phyloP scores from a whole-genome alignment of 2,329 filamentous ascomycete species.

The Alternaria gaisen region DNA sequence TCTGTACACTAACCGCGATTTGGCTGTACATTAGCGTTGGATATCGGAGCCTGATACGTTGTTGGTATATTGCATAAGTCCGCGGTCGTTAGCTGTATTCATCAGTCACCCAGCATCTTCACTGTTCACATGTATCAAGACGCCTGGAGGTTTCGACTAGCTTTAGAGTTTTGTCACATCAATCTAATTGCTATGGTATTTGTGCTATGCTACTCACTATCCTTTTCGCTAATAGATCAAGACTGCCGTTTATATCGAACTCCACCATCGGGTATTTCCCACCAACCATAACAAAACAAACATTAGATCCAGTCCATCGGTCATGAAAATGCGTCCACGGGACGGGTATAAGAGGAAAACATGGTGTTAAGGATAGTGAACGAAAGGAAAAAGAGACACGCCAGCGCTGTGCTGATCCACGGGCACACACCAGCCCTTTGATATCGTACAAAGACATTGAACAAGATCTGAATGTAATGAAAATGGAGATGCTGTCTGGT shows the following conservation, averaged over 20 bases:
- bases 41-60: not conserved
- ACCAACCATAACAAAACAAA: slow-evolving; percentile 20
- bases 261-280: slow-evolving; percentile 25
- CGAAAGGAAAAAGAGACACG: not conserved
- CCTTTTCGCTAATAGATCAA: slow-evolving; percentile 8
- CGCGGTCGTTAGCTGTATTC: not conserved
- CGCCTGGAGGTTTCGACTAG: not conserved
- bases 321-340: slow-evolving; percentile 31
- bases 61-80: not conserved
- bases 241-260: slow-evolving; percentile 10
- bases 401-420: slow-evolving; percentile 6
- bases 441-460: slow-evolving; percentile 22
- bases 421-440: slow-evolving; percentile 5
- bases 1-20: not conserved
- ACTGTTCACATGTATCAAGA: not conserved
- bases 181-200: not conserved
- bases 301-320: slow-evolving; percentile 43
- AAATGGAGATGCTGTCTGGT: slow-evolving; percentile 2
- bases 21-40: not conserved
- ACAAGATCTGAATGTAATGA: not conserved
- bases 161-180: slow-evolving; percentile 1
- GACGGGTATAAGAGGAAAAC: slow-evolving; percentile 30
- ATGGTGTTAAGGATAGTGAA: slow-evolving; percentile 14
- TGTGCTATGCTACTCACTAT: slow-evolving; percentile 11
- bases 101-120: not conserved